Evolutionary conservation across 2,329 filamentous ascomycete species (phyloP), one percentile per base, ranked within the genome.

Genomic region (Herpomyces periplanetae): DNA sequence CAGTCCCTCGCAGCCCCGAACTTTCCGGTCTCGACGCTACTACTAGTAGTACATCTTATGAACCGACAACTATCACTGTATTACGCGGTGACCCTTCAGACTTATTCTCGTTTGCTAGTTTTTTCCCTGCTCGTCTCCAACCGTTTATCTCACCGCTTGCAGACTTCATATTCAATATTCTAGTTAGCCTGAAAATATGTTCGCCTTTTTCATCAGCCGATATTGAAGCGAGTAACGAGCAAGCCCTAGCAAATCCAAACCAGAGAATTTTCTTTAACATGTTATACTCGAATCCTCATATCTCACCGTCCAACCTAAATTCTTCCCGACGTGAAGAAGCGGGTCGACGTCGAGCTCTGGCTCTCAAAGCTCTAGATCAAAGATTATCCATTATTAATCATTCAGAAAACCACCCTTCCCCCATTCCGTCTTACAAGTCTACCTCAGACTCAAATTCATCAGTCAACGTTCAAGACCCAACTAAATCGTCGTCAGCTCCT

Each of bases 31-130:
- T n/a, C n/a, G 46, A 46, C 1, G 42, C 46, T 2, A 43, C 44
- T 3, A 53, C 47, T 4, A 45, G 45, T 18, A 44, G 47, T 20
- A 39, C 34, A 3, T 36, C 40, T 4, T 9, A 6, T 9, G 5
- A 6, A 5, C 5, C 17, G 6, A 12, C 10, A 5, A 41, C 44
- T 5, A 53, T 85, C 28, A n/a, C n/a, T n/a, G n/a, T n/a, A n/a
- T n/a, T n/a, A n/a, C 64, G 61, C 26, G 80, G 80, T 25, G 80
- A 96, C 36, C 68, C 80, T 13, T 84, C 66, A 37, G 80, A 96
- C 39, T 87, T 73, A 0, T 96, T 96, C 34, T 64, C 73, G 4
- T 85, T 96, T 36, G 62, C 71, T 27, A 69, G 80, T 31, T 87
- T 96, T 45, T 91, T 91, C 42, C 80, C 80, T 0, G 64, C 63